A percentile compares a stretch with the other conserved stretches of the same genome.
Conservation (phyloP, 2,329 filamentous ascomycete species). For the Karstenula rhodostoma region DNA sequence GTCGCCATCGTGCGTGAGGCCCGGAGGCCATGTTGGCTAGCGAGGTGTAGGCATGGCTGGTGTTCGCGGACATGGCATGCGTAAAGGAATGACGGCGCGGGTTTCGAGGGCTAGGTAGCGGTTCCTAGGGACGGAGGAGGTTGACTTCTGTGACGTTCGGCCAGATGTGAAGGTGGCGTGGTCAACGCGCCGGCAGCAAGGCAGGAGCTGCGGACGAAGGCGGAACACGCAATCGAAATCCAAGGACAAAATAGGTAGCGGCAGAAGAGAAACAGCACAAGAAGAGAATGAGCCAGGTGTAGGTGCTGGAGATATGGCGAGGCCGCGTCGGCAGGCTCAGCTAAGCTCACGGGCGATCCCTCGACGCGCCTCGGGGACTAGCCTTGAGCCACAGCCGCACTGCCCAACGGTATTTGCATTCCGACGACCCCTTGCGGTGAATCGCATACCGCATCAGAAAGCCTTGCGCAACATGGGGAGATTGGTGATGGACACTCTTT, state of each 20-base stretch:
- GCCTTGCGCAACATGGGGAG: background rate
- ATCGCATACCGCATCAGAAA: background rate
- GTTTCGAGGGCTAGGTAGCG: background rate
- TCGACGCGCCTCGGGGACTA: slow-evolving; percentile 4
- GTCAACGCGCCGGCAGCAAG: background rate
- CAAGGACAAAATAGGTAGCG: background rate
- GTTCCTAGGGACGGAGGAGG: background rate
- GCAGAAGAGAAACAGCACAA: background rate
- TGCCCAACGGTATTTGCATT: slow-evolving; percentile 1
- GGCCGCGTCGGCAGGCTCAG: slow-evolving; percentile 11
- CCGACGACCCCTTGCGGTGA: slow-evolving; percentile 6
- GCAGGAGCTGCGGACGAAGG: background rate
- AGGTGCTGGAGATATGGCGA: slow-evolving; percentile 3
- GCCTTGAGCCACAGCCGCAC: slow-evolving; percentile 1
- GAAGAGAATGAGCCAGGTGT: background rate
- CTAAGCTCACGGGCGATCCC: slow-evolving; percentile 10
- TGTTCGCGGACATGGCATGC: slow-evolving; percentile 11
- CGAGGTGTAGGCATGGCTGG: slow-evolving; percentile 41
- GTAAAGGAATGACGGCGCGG: slow-evolving; percentile 8
- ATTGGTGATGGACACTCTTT: background rate
- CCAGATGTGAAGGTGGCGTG: background rate
- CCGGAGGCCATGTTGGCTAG: slow-evolving; percentile 38
- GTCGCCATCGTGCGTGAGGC: slow-evolving; percentile 46
- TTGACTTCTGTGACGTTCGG: background rate
- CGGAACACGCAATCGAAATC: slow-evolving; percentile 1